Conservation (phyloP, 345 rosid species). For the Alliaria petiolata region DNA sequence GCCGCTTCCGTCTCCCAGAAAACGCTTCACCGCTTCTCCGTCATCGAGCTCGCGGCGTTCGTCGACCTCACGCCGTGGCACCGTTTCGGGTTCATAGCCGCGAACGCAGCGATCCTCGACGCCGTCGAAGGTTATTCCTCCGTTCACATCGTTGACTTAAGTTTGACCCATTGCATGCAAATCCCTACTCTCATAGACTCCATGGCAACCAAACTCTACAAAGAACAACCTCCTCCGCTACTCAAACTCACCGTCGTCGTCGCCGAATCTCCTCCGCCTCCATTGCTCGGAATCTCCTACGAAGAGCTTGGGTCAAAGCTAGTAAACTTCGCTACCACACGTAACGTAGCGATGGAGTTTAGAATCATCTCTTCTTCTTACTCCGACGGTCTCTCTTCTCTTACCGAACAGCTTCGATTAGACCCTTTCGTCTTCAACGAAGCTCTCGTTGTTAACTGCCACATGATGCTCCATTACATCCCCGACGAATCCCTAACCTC, state of each 20-base stretch:
- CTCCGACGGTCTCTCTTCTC: constrained; percentile 60
- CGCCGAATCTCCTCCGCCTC: constrained; percentile 49
- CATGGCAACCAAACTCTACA: constrained; percentile 42
- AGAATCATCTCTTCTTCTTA: constrained; percentile 50
- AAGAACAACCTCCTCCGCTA: constrained; percentile 47
- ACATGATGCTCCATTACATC: constrained; percentile 78
- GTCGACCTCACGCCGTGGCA: constrained; percentile 98
- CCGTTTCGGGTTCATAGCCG: constrained; percentile 87
- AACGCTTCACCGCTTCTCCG: constrained; percentile 61
- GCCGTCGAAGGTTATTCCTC: constrained; percentile 68
- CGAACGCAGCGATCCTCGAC: constrained; percentile 73
- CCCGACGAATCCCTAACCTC: constrained; percentile 59
- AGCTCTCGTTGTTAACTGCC: constrained; percentile 80
- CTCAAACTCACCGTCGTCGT: constrained; percentile 69
- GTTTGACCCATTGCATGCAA: constrained; percentile 94
- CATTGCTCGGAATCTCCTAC: constrained; percentile 53
- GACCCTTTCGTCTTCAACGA: constrained; percentile 53
- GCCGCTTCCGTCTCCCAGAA: constrained; percentile 24
- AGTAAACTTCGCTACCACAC: constrained; percentile 64
- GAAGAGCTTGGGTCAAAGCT: constrained; percentile 68
- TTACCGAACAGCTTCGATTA: constrained; percentile 56
- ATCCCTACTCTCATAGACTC: constrained; percentile 87
- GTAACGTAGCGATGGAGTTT: constrained; percentile 65
- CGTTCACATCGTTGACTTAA: constrained; percentile 79
- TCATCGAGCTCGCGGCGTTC: constrained; percentile 73